Base-by-base conservation (phyloP, 2,329 filamentous ascomycete species). In the Xylaria sp. region DNA sequence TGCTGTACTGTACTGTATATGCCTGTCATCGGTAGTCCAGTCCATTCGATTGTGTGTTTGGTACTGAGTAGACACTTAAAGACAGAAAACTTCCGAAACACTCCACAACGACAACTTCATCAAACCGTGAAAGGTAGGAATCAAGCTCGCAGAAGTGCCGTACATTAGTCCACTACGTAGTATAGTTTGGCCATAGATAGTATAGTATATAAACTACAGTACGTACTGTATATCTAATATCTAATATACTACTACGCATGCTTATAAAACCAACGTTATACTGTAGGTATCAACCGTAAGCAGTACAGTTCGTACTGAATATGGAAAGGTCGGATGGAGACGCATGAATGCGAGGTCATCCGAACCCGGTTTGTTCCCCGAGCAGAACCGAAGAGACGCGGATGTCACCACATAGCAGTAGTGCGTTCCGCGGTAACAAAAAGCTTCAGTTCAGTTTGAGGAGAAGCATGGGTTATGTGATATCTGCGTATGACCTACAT, bases 41-140 rank as follows among this genome's bases (percentile, higher is more conserved):
- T 29, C 50, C 50, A n/a, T 54, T 21, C 37, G 35, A 53, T 61
- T 18, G 40, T 42, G 18, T 42, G 5, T 42, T 42, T 42, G 40
- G 40, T n/a, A n/a, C n/a, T n/a, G n/a, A n/a, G n/a, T 42, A 42
- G 12, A 25, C 16, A 42, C 27, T 18, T 29, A 23, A n/a, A 10
- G 59, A 61, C 53, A 53, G 51, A 61, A 60, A 53, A 40, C 32
- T 23, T 42, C 59, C 59, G 59, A 60, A 48, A 29, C 54, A 57
- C 35, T 42, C 35, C 35, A 57, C 54, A 57, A 57, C 21, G 18
- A 57, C 16, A 21, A 23, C 18, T 29, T 54, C 50, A 54, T 16
- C 50, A 6, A 35, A 25, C 27, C 10, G 27, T 54, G 29, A n/a
- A 25, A 12, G 29, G 10, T n/a, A 23, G 29, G 42, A 23, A 42